A percentile compares a stretch with the other conserved stretches of the same genome.
Conservation (phyloP, 192 early-diverging fungal genomes). For the Linnemannia hyalina region DNA sequence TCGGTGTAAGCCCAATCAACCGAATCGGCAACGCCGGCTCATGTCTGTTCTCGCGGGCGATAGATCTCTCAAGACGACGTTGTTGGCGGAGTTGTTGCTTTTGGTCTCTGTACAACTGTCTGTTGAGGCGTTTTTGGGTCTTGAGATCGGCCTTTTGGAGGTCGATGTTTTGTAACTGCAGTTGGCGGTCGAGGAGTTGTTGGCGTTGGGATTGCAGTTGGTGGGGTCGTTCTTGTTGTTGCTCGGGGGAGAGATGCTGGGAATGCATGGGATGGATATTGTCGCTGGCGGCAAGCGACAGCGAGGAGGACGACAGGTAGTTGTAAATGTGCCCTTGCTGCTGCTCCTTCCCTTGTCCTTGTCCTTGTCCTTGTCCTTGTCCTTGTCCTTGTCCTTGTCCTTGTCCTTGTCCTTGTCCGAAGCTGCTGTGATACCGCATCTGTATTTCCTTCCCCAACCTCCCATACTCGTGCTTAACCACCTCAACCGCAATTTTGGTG, state of each 20-base stretch:
- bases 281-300: too few relatives aligned
- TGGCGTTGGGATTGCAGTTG: not conserved
- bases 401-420: not conserved
- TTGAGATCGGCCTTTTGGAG: not conserved
- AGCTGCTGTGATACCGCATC: not conserved
- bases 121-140: not conserved
- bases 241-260: not conserved
- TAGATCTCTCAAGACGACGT: not conserved
- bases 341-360: not conserved
- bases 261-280: not conserved
- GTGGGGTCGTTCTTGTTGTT: not conserved
- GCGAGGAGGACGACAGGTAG: not conserved
- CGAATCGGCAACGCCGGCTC: not conserved
- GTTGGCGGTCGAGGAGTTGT: not conserved
- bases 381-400: not conserved
- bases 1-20: not conserved
- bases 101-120: slow-evolving; percentile 4
- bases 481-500: slow-evolving; percentile 3
- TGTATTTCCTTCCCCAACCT: not conserved
- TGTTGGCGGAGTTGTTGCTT: not conserved
- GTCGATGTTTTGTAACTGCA: not conserved
- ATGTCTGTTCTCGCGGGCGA: slow-evolving; percentile 3
- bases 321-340: not conserved
- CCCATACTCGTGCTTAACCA: slow-evolving; percentile 3
- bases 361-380: not conserved